phyloP scores from a whole-genome alignment of 495 filamentous ascomycete genomes.

The Penicillium bovifimosum region DNA sequence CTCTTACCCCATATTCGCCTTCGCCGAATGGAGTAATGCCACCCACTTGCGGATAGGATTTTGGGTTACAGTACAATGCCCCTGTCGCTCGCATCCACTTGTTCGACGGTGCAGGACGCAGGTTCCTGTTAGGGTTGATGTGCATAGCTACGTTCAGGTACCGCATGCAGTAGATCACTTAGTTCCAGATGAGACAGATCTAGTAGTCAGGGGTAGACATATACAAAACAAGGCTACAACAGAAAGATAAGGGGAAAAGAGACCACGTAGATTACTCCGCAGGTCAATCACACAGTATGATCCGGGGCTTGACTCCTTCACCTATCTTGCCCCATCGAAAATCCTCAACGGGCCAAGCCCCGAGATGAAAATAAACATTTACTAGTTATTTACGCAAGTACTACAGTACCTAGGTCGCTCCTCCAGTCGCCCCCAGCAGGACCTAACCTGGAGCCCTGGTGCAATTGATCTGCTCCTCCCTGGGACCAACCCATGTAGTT shows the following conservation, averaged over 20 bases:
- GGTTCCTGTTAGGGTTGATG: no score
- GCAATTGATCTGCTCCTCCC: neutral
- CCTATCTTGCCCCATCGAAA: neutral
- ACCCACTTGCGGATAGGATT: neutral
- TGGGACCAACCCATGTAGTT: neutral
- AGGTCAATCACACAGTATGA: neutral
- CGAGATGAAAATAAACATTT: neutral
- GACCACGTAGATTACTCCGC: neutral
- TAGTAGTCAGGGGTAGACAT: no score
- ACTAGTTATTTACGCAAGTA: no score
- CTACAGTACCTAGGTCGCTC: neutral
- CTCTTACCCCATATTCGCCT: slow-evolving; percentile 18
- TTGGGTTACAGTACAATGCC: neutral
- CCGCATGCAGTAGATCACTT: slow-evolving; percentile 6
- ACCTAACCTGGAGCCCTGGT: no score
- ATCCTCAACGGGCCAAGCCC: neutral
- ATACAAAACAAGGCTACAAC: no score
- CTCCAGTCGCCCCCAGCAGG: neutral
- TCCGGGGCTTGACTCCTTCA: neutral
- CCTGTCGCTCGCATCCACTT: neutral
- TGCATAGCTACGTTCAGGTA: neutral
- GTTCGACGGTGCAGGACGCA: no score
- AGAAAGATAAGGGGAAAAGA: neutral
- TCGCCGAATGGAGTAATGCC: neutral
- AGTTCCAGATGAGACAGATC: no score